Percentiles rank a stretch among this genome's conserved stretches.
Conservation (phyloP, 2,329 filamentous ascomycete species). For the Pleoardoris graminearum region DNA sequence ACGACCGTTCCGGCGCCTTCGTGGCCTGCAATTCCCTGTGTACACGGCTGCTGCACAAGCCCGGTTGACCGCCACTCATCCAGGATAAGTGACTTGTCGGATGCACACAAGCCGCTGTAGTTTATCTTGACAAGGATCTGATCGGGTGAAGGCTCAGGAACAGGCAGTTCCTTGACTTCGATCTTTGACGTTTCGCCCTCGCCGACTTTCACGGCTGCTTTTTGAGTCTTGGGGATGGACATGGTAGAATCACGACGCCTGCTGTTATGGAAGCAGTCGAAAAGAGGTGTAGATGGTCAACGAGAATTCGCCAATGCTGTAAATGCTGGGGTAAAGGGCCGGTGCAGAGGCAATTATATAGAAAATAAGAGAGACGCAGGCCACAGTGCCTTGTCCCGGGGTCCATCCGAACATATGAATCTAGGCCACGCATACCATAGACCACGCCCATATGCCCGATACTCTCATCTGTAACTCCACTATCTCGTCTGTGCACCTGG, state of each 20-base stretch:
- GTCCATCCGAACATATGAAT: neutral
- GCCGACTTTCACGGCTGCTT: constrained; percentile 43
- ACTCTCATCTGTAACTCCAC: neutral
- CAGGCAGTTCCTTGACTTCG: constrained; percentile 35
- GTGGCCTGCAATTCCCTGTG: constrained; percentile 75
- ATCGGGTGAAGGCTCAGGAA: constrained; percentile 32
- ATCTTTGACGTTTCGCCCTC: constrained; percentile 22
- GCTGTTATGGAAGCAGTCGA: neutral
- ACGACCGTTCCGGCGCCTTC: constrained; percentile 81
- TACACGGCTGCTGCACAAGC: constrained; percentile 62
- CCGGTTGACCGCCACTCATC: constrained; percentile 46
- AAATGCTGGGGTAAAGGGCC: no score
- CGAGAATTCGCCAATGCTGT: no score
- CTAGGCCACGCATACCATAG: neutral
- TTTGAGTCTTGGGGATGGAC: constrained; percentile 39
- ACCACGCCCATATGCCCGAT: neutral
- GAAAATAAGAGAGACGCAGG: neutral
- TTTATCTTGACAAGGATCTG: constrained; percentile 45
- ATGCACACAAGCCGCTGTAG: constrained; percentile 40
- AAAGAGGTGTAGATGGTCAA: neutral
- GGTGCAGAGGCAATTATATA: neutral
- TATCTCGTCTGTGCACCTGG: neutral
- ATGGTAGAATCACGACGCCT: constrained; percentile 18
- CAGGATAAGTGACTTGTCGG: constrained; percentile 42
- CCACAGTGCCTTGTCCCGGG: neutral